Conservation (phyloP, 2,329 filamentous ascomycete species). For the Rhinocladiella similis region DNA sequence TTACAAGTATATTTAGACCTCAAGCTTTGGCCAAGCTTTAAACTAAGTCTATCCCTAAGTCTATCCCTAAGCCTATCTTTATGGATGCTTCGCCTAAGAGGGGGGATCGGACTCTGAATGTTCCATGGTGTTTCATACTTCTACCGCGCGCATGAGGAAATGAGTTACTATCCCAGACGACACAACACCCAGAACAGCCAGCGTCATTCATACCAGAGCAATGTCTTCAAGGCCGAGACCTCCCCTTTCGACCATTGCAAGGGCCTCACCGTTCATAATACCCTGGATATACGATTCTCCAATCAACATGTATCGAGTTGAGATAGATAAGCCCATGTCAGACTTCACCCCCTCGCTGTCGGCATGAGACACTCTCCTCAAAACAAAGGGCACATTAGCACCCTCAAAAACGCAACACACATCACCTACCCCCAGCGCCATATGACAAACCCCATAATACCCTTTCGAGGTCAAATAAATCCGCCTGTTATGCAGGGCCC, state of each 20-base stretch:
- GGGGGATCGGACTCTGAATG: too few species aligned
- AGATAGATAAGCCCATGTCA: background rate
- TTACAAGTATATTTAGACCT: background rate
- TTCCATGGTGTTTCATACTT: too few species aligned
- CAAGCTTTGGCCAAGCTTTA: background rate
- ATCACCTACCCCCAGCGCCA: slow-evolving; percentile 7
- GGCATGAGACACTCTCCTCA: slow-evolving; percentile 1
- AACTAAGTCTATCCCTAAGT: background rate
- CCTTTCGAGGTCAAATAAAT: slow-evolving; percentile 14
- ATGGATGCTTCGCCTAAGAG: too few species aligned
- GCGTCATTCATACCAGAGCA: background rate
- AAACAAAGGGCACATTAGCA: slow-evolving; percentile 12
- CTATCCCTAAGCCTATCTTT: too few species aligned
- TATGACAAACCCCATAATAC: slow-evolving; percentile 16
- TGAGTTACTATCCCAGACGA: too few species aligned
- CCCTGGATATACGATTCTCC: slow-evolving; percentile 20
- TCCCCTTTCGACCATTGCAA: background rate
- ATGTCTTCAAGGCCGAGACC: background rate
- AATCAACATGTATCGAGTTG: slow-evolving; percentile 3
- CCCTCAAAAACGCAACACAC: slow-evolving; percentile 13
- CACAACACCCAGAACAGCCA: too few species aligned
- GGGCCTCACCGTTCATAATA: slow-evolving; percentile 14
- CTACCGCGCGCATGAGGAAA: too few species aligned
- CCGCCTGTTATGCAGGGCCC: slow-evolving; percentile 10
- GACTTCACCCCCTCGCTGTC: background rate